Conservation (phyloP, 2,329 filamentous ascomycete species). For the Sporothrix brasiliensis region DNA sequence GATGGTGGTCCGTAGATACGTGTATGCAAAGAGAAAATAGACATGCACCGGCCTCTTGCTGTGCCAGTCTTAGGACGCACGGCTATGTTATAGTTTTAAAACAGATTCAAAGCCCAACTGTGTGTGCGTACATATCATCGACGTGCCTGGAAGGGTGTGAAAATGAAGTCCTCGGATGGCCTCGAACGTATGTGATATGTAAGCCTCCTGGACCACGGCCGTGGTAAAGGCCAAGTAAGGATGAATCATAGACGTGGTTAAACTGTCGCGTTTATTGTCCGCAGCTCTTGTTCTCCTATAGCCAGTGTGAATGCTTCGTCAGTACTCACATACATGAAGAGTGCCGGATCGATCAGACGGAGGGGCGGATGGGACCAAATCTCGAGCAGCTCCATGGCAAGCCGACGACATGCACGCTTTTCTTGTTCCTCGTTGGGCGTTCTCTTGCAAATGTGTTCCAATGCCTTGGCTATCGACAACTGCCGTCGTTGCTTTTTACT, state of each 20-base stretch:
- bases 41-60: not conserved
- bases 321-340: conserved; percentile 25
- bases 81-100: not conserved
- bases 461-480: not conserved
- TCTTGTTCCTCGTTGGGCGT: not conserved
- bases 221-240: not conserved
- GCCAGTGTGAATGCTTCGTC: conserved; percentile 14
- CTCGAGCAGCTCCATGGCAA: not conserved
- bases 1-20: not conserved
- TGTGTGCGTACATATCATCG: too few species aligned
- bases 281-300: too few species aligned
- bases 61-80: not conserved
- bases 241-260: not conserved
- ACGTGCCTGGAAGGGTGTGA: too few species aligned
- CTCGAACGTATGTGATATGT: not conserved
- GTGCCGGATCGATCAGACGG: conserved; percentile 28
- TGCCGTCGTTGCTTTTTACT: not conserved
- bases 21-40: not conserved
- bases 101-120: too few species aligned
- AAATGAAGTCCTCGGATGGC: too few species aligned
- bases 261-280: not conserved
- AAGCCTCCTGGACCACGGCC: not conserved
- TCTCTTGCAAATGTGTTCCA: not conserved
- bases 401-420: not conserved
- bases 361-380: conserved; percentile 4